phyloP scores from a whole-genome alignment of 129 eudicot species.

The Mikania micrantha region DNA sequence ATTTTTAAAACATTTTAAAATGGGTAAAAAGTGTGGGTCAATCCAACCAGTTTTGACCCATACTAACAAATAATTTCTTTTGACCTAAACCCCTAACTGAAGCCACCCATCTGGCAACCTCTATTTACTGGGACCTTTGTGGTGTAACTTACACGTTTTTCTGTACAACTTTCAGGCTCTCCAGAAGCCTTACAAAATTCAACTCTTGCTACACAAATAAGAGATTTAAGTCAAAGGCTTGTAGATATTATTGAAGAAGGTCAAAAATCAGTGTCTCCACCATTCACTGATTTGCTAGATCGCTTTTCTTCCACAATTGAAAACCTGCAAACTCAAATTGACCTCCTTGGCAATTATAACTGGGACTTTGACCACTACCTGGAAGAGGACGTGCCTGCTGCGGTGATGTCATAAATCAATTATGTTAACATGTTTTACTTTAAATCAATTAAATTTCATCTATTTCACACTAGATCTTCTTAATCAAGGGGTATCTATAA shows the following conservation, averaged over 20 bases:
- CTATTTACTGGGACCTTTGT: not conserved
- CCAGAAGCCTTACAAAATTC: constrained; percentile 40
- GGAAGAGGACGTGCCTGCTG: constrained; percentile 71
- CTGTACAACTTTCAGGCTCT: constrained; percentile 37
- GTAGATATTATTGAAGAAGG: constrained; percentile 42
- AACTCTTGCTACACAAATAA: constrained; percentile 44
- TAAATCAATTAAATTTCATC: not conserved
- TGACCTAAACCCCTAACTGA: not conserved
- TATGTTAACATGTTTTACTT: not conserved
- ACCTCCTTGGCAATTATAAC: constrained; percentile 49
- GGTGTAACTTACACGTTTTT: constrained; percentile 4
- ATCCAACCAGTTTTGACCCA: not conserved
- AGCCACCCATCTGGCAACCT: not conserved
- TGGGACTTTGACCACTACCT: constrained; percentile 85
- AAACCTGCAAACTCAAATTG: constrained; percentile 54
- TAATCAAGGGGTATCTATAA: constrained; percentile 3
- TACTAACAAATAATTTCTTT: not conserved
- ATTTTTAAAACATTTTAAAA: not conserved
- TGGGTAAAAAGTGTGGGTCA: not conserved
- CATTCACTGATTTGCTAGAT: constrained; percentile 37
- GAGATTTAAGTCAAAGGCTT: constrained; percentile 50
- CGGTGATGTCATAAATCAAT: constrained; percentile 38
- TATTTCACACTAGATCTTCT: not conserved
- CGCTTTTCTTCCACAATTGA: constrained; percentile 41
- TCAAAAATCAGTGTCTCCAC: constrained; percentile 53